Percentiles rank a stretch among this genome's conserved stretches.
Evolutionary conservation across 1,284 basidiomycete species (phyloP).

Genomic region (Ceratobasidium sp.): DNA sequence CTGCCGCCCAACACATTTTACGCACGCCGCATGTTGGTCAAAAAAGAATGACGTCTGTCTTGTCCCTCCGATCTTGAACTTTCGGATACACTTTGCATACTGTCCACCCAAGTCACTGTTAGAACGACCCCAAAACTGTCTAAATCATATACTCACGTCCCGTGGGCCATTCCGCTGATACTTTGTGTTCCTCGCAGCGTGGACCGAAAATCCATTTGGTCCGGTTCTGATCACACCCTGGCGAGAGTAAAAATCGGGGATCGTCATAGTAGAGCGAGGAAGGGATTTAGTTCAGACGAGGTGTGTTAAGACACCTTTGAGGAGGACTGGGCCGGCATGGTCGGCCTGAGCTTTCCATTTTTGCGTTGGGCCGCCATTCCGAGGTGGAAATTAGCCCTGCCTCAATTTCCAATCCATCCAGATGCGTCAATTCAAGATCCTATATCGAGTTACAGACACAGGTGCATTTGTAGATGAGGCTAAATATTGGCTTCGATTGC

Average conservation of each 20-base stretch:
- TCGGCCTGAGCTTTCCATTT: conserved; percentile 8
- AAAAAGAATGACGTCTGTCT: conserved; percentile 21
- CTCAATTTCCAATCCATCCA: too few relatives aligned
- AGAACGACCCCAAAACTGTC: too few relatives aligned
- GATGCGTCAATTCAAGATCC: too few relatives aligned
- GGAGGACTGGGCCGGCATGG: not conserved
- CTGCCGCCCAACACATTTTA: not conserved
- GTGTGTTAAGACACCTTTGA: not conserved
- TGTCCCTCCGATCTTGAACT: conserved; percentile 23
- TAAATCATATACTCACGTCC: not conserved
- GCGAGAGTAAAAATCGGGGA: not conserved
- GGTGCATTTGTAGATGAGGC: too few relatives aligned
- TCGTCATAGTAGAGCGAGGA: not conserved
- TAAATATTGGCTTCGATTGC: too few relatives aligned
- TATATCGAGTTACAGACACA: too few relatives aligned
- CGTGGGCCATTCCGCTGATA: conserved; percentile 21
- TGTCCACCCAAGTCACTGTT: not conserved
- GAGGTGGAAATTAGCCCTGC: not conserved
- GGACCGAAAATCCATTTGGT: conserved; percentile 8
- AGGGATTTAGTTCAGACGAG: not conserved
- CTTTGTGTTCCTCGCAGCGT: not conserved
- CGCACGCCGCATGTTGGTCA: not conserved
- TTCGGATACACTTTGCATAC: conserved; percentile 38
- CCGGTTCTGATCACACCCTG: not conserved
- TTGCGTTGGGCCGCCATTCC: not conserved